These are phyloP conservation scores for Murraya paniculata DNA, from an alignment of 345 rosid species.

Conservation along the genomic window DNA sequence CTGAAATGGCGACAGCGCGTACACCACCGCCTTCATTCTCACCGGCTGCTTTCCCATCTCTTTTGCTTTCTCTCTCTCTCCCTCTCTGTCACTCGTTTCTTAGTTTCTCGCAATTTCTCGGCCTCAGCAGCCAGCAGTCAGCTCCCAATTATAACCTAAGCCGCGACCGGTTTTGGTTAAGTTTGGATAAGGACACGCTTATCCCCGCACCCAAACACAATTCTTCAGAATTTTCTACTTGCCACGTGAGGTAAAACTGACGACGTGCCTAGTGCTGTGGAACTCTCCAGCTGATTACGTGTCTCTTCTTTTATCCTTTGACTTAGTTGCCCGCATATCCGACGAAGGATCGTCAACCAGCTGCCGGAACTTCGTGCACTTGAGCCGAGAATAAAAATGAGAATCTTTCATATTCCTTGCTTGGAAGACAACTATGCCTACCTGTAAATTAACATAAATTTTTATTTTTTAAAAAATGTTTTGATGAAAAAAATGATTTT, in stretches of 20 bases:
- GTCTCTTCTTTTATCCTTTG: neutral
- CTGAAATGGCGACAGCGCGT: conserved; percentile 79
- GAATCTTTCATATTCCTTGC: conserved; percentile 68
- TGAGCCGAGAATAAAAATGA: conserved; percentile 31
- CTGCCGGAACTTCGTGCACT: neutral
- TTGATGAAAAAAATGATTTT: neutral
- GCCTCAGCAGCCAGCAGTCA: neutral
- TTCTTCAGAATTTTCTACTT: neutral
- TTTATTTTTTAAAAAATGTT: neutral
- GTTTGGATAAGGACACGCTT: neutral
- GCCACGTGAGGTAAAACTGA: neutral
- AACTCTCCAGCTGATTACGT: neutral
- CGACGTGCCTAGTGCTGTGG: neutral
- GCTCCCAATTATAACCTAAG: neutral
- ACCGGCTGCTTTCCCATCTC: conserved; percentile 78
- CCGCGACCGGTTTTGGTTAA: neutral
- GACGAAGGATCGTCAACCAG: too few relatives aligned
- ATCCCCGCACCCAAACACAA: neutral
- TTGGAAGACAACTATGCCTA: conserved; percentile 89
- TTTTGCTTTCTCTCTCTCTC: neutral
- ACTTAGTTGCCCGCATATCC: neutral
- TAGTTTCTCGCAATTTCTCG: neutral
- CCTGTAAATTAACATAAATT: conserved; percentile 33
- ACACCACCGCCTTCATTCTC: conserved; percentile 79
- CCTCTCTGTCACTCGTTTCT: neutral